Conservation (phyloP, 139 green algal species). For the Chlorella vulgaris region DNA sequence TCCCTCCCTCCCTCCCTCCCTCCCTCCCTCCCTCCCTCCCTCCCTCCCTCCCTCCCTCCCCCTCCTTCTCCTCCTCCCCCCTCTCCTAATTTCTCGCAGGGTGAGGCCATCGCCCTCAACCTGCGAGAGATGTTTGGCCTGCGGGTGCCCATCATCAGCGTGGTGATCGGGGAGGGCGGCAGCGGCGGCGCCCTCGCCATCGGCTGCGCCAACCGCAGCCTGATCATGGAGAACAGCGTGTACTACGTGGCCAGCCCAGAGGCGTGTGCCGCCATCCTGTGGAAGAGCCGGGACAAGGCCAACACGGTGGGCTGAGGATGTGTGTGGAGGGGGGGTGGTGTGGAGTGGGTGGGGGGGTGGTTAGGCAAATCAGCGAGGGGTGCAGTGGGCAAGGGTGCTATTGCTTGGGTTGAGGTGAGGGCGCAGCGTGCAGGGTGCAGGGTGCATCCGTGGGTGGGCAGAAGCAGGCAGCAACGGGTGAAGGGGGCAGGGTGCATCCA, state of each 20-base stretch:
- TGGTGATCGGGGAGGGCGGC: slow-evolving; percentile 96
- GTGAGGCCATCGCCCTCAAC: slow-evolving; percentile 96
- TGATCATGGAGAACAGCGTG: slow-evolving; percentile 61
- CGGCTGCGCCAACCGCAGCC: slow-evolving; percentile 83
- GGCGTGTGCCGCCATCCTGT: slow-evolving; percentile 95
- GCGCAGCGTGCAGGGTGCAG: neutral
- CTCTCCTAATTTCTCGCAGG: too few species aligned
- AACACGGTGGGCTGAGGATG: slow-evolving; percentile 41
- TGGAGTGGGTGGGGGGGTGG: neutral
- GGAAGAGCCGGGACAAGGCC: slow-evolving; percentile 89
- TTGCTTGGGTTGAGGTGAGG: neutral
- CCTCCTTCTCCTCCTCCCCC: too few species aligned
- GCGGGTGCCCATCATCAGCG: slow-evolving; percentile 89
- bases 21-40: too few species aligned
- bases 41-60: too few species aligned
- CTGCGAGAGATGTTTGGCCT: slow-evolving; percentile 98
- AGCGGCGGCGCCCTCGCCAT: slow-evolving; percentile 94
- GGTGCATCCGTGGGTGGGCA: too few species aligned
- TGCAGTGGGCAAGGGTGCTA: too few species aligned
- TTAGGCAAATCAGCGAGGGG: too few species aligned
- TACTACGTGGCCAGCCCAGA: slow-evolving; percentile 97
- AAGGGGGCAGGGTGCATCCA: too few species aligned
- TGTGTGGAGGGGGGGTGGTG: neutral
- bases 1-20: too few species aligned
- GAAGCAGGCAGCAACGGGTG: too few species aligned